These are phyloP conservation scores for Jatropha podagrica DNA, from an alignment of 441 rosid species.

Conservation along the genomic window DNA sequence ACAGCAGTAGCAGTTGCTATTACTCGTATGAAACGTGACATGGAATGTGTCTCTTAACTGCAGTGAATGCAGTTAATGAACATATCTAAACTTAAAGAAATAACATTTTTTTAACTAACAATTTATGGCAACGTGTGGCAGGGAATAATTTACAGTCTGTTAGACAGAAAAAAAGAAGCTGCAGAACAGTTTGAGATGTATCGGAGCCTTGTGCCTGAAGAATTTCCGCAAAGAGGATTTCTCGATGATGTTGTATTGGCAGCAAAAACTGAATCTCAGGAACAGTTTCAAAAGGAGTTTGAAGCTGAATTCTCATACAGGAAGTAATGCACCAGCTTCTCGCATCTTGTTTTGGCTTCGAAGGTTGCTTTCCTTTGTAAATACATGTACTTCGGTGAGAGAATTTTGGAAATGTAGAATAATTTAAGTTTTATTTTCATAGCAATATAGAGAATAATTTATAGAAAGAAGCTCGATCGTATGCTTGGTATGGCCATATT, in stretches of 20 bases:
- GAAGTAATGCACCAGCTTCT: constrained; percentile 22
- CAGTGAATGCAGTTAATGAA: no score
- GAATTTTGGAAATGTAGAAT: neutral
- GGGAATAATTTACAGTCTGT: constrained; percentile 83
- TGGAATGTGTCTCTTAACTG: neutral
- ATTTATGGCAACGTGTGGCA: constrained; percentile 31
- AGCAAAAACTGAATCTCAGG: constrained; percentile 60
- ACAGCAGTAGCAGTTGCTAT: neutral
- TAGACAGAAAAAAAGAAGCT: constrained; percentile 76
- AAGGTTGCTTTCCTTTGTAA: neutral
- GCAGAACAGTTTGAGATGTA: constrained; percentile 73
- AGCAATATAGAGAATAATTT: neutral
- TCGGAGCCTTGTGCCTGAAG: constrained; percentile 75
- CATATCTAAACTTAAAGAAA: neutral
- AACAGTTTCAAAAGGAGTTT: constrained; percentile 52
- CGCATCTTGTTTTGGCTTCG: neutral
- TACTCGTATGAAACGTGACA: neutral
- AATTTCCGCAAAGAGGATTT: constrained; percentile 78
- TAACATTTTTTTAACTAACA: neutral
- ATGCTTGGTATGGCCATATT: neutral
- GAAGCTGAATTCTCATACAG: constrained; percentile 43
- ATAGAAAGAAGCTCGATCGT: no score
- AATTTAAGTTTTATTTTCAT: neutral
- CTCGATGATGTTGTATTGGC: constrained; percentile 74
- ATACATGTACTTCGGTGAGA: neutral